Evolutionary conservation across 2,329 filamentous ascomycete species (phyloP).

Genomic region (Diaporthe sp.): DNA sequence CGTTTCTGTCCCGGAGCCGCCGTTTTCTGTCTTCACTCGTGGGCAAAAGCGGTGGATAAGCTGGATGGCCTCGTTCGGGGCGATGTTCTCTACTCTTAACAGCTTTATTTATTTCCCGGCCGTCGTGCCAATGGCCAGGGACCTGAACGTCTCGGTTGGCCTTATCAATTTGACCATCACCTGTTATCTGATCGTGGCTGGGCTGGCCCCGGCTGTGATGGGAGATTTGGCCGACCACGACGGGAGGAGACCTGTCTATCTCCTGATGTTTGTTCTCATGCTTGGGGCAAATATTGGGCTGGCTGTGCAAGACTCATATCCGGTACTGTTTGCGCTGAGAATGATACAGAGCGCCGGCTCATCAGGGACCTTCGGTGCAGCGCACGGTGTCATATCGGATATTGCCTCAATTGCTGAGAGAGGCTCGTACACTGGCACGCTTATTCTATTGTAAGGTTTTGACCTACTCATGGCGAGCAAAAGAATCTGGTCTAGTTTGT

Average conservation of each 20-base stretch:
- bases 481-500: no score
- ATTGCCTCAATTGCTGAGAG: background rate
- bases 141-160: conserved; percentile 37
- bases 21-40: background rate
- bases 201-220: conserved; percentile 40
- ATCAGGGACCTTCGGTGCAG: background rate
- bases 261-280: conserved; percentile 8
- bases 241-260: conserved; percentile 27
- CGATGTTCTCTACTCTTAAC: conserved; percentile 40
- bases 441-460: background rate
- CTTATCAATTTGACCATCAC: conserved; percentile 52
- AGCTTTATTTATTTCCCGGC: conserved; percentile 43
- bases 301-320: conserved; percentile 7
- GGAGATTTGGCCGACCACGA: conserved; percentile 33
- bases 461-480: no score
- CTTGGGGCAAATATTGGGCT: background rate
- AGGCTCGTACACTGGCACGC: background rate
- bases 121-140: conserved; percentile 37
- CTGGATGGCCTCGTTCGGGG: conserved; percentile 32
- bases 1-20: background rate
- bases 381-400: background rate
- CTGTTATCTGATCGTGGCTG: conserved; percentile 56
- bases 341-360: conserved; percentile 20
- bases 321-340: background rate
- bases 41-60: background rate